Percentiles rank a stretch among this genome's conserved stretches.
Evolutionary conservation across 495 filamentous ascomycete genomes (phyloP).

Genomic region (Penicillium nucicola): DNA sequence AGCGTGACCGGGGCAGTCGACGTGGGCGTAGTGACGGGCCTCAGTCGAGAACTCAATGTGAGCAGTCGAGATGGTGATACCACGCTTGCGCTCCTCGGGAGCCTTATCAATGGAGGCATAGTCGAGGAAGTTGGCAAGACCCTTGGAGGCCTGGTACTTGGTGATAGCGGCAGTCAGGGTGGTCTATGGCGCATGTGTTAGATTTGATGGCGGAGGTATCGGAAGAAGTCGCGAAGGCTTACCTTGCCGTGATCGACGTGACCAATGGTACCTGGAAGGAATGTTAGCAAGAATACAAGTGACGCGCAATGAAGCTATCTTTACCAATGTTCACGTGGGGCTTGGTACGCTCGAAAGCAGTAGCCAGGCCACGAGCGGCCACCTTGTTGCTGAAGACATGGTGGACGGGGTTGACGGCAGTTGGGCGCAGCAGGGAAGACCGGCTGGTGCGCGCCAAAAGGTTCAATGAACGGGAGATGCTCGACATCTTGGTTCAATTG

Average conservation of each 20-base stretch:
- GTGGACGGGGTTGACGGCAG: slow-evolving; percentile 62
- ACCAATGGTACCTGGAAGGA: slow-evolving; percentile 79
- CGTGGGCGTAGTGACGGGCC: slow-evolving; percentile 92
- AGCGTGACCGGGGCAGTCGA: slow-evolving; percentile 98
- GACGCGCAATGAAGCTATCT: slow-evolving; percentile 7
- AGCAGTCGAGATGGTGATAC: slow-evolving; percentile 97
- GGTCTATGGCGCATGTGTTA: slow-evolving; percentile 57
- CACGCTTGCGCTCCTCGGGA: slow-evolving; percentile 97
- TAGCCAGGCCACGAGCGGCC: slow-evolving; percentile 68
- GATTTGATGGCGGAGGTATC: slow-evolving; percentile 9
- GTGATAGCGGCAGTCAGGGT: slow-evolving; percentile 98
- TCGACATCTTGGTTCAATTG: slow-evolving; percentile 56
- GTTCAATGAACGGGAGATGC: slow-evolving; percentile 60
- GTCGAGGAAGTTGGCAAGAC: slow-evolving; percentile 87
- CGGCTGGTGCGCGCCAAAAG: slow-evolving; percentile 69
- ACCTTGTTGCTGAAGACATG: slow-evolving; percentile 67
- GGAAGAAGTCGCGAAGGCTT: slow-evolving; percentile 15
- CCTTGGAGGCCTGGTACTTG: slow-evolving; percentile 92
- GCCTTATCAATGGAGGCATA: slow-evolving; percentile 99
- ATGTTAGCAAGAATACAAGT: slow-evolving; percentile 5
- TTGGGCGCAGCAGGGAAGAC: slow-evolving; percentile 57
- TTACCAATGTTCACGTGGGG: slow-evolving; percentile 97
- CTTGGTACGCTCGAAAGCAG: slow-evolving; percentile 84
- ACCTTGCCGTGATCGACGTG: slow-evolving; percentile 99
- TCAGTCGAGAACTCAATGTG: slow-evolving; percentile 98